phyloP scores from a whole-genome alignment of 345 rosid species.

The Pugionium cornutum region DNA sequence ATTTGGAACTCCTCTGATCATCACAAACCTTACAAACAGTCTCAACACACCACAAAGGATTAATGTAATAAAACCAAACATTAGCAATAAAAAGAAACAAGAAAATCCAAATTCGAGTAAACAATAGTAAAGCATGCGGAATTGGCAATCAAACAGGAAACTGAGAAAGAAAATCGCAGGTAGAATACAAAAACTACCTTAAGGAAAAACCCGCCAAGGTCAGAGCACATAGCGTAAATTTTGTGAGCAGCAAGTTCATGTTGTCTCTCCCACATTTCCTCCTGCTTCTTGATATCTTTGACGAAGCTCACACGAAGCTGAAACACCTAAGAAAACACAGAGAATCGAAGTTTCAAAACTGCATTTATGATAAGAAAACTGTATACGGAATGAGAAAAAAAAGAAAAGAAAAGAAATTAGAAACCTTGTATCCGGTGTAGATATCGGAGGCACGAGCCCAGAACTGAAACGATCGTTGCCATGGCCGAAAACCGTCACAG shows the following conservation, averaged over 20 bases:
- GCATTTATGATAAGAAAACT: neutral
- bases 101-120: neutral
- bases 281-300: slow-evolving; percentile 69
- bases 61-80: neutral
- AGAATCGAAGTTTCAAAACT: too few relatives aligned
- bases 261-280: slow-evolving; percentile 87
- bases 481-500: slow-evolving; percentile 59
- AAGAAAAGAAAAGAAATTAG: neutral
- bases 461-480: slow-evolving; percentile 93
- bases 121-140: too few relatives aligned
- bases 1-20: neutral
- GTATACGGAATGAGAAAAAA: neutral
- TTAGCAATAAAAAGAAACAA: neutral
- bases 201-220: slow-evolving; percentile 96
- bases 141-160: too few relatives aligned
- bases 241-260: slow-evolving; percentile 90
- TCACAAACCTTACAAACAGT: neutral
- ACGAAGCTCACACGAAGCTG: slow-evolving; percentile 79
- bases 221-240: slow-evolving; percentile 75
- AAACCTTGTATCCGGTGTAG: slow-evolving; percentile 90
- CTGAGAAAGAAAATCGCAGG: neutral
- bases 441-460: slow-evolving; percentile 83
- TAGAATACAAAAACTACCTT: slow-evolving; percentile 50
- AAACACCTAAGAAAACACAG: slow-evolving; percentile 49
- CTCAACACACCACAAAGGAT: neutral